Evolutionary conservation across 2,329 filamentous ascomycete species (phyloP), one percentile per base, ranked within the genome.

Genomic region (Amphichorda felina): DNA sequence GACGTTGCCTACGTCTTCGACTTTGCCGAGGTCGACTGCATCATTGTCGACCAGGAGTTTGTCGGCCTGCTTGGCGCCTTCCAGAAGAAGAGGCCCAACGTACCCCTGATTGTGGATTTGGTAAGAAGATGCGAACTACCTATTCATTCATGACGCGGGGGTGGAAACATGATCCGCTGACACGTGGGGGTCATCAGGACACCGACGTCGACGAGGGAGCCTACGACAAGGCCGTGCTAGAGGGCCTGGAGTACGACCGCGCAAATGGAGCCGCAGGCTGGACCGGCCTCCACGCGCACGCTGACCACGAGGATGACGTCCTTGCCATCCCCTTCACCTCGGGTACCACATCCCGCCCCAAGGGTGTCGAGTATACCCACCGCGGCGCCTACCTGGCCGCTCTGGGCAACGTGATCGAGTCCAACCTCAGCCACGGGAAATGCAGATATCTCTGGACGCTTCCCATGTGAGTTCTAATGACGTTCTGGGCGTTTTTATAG

Each of bases 301-400:
- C 72, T 3, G 62, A 68, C 2, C 70, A 86, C 47, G 91, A 98
- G 54, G 81, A 94, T 45, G 77, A 76, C 40, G 71, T 85, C 45
- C 71, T 96, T 41, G 86, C 88, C 3, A 75, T 98, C 37, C 85
- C 89, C 2, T 96, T 96, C 55, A 98, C 91, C 0, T 91, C 82
- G 19, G 89, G 89, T 4, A 96, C 91, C 1, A 96, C 91, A 0
- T 87, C 88, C 1, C 69, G 73, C 21, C 91, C 91, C 2, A 96
- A 98, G 56, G 91, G 91, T 5, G 89, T 95, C 3, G 78, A 94
- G 37, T 95, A 82, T 51, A 95, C 86, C 2, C 85, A 96, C 55
- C 73, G 91, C 32, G 83, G 88, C 4, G 77, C 76, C 7, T 98
- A 96, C 51, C 68, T 98, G 10, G 89, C 86, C 1, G 69, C 86